Percentiles rank a stretch among this genome's conserved stretches.
Conservation (phyloP, 768 basidiomycete genomes). For the Ramaria sp. region DNA sequence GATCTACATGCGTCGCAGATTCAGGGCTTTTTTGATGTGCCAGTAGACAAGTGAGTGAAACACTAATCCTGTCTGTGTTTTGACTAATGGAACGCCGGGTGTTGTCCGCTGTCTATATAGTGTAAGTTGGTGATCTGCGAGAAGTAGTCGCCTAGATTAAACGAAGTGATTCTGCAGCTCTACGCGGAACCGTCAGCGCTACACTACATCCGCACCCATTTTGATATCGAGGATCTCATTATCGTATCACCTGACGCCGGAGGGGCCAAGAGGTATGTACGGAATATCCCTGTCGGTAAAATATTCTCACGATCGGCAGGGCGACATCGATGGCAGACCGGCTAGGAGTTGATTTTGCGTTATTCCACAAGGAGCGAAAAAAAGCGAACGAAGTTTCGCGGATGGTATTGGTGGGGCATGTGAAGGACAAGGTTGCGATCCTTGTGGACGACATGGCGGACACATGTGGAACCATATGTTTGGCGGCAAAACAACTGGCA, state of each 20-base stretch:
- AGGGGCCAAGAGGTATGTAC: slow-evolving; percentile 83
- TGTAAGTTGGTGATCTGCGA: slow-evolving; percentile 5
- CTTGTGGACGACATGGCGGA: slow-evolving; percentile 99
- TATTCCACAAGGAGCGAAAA: slow-evolving; percentile 99
- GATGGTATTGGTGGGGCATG: slow-evolving; percentile 93
- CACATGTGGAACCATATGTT: slow-evolving; percentile 87
- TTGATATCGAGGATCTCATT: slow-evolving; percentile 74
- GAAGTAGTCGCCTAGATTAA: background rate
- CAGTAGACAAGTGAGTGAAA: slow-evolving; percentile 89
- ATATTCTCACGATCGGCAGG: slow-evolving; percentile 29
- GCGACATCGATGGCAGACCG: slow-evolving; percentile 96
- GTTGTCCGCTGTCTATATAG: slow-evolving; percentile 1
- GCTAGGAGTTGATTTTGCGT: slow-evolving; percentile 91
- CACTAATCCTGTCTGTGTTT: background rate
- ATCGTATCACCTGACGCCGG: slow-evolving; percentile 98
- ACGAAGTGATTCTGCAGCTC: slow-evolving; percentile 37
- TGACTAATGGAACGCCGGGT: background rate
- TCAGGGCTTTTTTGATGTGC: slow-evolving; percentile 99
- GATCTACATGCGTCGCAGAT: slow-evolving; percentile 98
- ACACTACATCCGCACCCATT: slow-evolving; percentile 88
- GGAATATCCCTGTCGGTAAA: background rate
- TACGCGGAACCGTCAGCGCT: slow-evolving; percentile 95
- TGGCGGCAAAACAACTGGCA: slow-evolving; percentile 80
- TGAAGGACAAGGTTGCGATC: slow-evolving; percentile 85
- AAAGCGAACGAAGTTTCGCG: slow-evolving; percentile 91